Base-by-base conservation (phyloP, 208 protist species). In the Acanthamoeba royreba region DNA sequence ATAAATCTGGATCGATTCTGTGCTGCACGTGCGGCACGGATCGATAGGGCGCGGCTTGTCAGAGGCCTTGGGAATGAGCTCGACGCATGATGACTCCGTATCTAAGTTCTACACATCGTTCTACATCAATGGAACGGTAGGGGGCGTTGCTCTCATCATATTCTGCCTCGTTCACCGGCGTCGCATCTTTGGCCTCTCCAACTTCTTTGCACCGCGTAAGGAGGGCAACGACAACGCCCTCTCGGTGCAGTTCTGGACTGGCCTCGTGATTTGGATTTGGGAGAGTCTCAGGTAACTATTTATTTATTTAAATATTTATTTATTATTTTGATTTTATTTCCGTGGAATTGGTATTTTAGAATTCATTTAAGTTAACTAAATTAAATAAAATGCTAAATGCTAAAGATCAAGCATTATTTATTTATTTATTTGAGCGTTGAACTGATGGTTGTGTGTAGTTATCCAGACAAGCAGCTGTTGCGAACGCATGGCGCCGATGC, bases 81-180 rank as follows among this genome's bases (percentile, higher is more conserved):
- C n/a, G n/a, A 85, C 74, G 0, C 74, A 85, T 28, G 74, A 85
- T 85, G 74, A 53, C 22, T 85, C 74, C 11, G 74, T 85, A 25
- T 53, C 74, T 7, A 85, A 85, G 19, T 85, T 85, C 74, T 85
- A 85, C 43, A 53, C 74, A 40, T 31, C 74, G 4, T 85, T 85
- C 74, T 85, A 85, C 74, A 85, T 85, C 74, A 85, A 85, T 42
- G 74, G n/a, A 1, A 25, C 74, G 2, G 33, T 85, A 38, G 74
- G 74, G 8, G 74, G 74, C 4, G 74, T 85, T 1, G 17, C 47
- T 13, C 83, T 90, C 17, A 46, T 58, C 31, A 25, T 90, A 11
- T 90, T 90, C 33, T 90, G 83, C 53, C 1, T 90, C 83, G 66
- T 90, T 33, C 83, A 90, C 47, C 83, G 83, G 47, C 53, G 83